Percentiles rank a stretch among this genome's conserved stretches.
Conservation (phyloP, 2,329 filamentous ascomycete genomes). For the Cytospora chrysosperma region DNA sequence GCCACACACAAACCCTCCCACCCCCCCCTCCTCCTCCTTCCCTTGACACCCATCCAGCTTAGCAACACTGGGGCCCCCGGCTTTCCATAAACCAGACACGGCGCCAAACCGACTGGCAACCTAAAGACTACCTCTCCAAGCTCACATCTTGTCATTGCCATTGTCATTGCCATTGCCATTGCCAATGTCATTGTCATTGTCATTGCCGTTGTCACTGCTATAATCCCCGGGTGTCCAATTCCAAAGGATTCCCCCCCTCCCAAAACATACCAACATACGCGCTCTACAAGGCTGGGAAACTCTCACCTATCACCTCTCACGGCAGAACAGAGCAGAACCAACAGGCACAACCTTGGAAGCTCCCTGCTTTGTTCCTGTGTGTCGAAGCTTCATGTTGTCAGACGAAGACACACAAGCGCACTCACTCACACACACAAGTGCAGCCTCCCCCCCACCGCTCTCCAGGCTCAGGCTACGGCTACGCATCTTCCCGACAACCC, state of each 20-base stretch:
- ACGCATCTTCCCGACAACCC: constrained; percentile 15
- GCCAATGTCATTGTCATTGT: no score
- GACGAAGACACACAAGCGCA: no score
- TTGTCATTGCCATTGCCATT: no score
- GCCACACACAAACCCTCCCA: no score
- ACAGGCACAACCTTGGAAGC: background rate
- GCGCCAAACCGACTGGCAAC: constrained; percentile 20
- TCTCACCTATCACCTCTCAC: background rate
- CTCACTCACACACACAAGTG: constrained; percentile 1
- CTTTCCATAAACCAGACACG: constrained; percentile 19
- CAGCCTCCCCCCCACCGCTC: constrained; percentile 5
- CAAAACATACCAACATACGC: no score
- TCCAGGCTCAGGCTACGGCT: no score
- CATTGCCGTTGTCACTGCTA: no score
- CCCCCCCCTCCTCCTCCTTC: no score
- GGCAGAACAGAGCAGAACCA: background rate
- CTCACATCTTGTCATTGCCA: no score
- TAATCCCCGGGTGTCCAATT: constrained; percentile 13
- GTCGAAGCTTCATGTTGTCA: constrained; percentile 18
- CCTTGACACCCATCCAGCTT: constrained; percentile 3
- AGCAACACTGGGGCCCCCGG: background rate
- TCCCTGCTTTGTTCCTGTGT: background rate
- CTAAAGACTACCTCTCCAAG: constrained; percentile 17
- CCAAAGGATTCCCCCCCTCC: constrained; percentile 4
- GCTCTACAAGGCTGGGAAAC: background rate